These are phyloP conservation scores for Avena eriantha DNA, from an alignment of 176 grass and related monocot genomes.

Conservation along the genomic window DNA sequence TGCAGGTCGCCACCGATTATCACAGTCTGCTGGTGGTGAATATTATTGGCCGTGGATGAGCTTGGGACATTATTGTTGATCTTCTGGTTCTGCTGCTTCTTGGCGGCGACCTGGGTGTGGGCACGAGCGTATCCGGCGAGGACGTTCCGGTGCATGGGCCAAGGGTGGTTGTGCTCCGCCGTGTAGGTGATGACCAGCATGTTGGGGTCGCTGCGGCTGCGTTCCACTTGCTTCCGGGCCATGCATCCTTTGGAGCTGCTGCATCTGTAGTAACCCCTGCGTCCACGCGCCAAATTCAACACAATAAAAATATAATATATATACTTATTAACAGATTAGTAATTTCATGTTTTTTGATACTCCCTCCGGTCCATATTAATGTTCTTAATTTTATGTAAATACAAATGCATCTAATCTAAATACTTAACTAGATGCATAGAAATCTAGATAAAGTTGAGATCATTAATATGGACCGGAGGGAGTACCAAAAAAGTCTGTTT, in stretches of 20 bases:
- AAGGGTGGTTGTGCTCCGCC: conserved; percentile 93
- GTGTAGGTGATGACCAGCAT: conserved; percentile 98
- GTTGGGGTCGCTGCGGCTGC: conserved; percentile 90
- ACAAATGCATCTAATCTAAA: no score
- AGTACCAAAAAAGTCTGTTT: no score
- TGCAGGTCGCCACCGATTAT: background rate
- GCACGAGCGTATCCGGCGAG: conserved; percentile 81
- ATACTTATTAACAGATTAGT: background rate
- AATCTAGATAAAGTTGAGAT: no score
- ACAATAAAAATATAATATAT: background rate
- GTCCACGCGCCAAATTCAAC: conserved; percentile 1
- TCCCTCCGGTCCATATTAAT: no score
- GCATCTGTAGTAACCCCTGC: conserved; percentile 95
- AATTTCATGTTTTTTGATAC: no score
- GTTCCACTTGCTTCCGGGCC: conserved; percentile 95
- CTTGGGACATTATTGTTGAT: background rate
- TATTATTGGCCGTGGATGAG: background rate
- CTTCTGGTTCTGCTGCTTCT: conserved; percentile 43
- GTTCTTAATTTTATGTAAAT: no score
- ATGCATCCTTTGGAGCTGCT: conserved; percentile 97
- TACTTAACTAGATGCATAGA: no score
- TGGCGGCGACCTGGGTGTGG: conserved; percentile 47
- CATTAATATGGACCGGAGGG: no score
- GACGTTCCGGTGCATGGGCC: conserved; percentile 87
- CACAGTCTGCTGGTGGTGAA: background rate